phyloP scores from a whole-genome alignment of 345 rosid genomes.

The Arabis alpina region DNA sequence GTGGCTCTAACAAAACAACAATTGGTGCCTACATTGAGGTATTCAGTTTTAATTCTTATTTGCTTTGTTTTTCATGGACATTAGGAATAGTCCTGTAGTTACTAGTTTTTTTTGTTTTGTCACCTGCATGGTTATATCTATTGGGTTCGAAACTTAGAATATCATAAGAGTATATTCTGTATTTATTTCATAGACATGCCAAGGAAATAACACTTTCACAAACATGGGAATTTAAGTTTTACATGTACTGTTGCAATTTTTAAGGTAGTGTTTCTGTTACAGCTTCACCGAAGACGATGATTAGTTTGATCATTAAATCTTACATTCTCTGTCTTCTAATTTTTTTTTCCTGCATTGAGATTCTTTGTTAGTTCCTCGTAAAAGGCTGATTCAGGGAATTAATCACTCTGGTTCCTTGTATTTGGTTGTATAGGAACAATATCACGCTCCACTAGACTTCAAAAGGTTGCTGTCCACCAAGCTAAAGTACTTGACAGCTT shows the following conservation, averaged over 20 bases:
- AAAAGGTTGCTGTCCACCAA: conserved; percentile 83
- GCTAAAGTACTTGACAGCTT: conserved; percentile 73
- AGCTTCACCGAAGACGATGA: no score
- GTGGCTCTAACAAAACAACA: conserved; percentile 86
- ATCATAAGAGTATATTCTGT: conserved; percentile 7
- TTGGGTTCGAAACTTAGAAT: background rate
- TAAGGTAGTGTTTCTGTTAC: background rate
- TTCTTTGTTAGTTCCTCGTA: background rate
- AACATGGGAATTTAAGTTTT: conserved; percentile 16
- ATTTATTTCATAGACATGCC: conserved; percentile 6
- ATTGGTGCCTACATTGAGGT: conserved; percentile 96
- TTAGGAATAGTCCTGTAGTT: no score
- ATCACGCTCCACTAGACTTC: conserved; percentile 91
- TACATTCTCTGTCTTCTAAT: no score
- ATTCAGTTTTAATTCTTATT: conserved; percentile 17
- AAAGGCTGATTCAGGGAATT: background rate
- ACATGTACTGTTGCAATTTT: background rate
- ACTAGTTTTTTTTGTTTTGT: no score
- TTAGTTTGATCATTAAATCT: no score
- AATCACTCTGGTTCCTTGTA: background rate
- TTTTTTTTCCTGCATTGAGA: background rate
- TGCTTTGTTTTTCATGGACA: background rate
- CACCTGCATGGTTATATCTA: background rate
- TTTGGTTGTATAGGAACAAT: conserved; percentile 71
- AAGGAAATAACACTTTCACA: background rate